phyloP scores from a whole-genome alignment of 805 yeast genomes.

The Cyberlindnera xylosilytica region DNA sequence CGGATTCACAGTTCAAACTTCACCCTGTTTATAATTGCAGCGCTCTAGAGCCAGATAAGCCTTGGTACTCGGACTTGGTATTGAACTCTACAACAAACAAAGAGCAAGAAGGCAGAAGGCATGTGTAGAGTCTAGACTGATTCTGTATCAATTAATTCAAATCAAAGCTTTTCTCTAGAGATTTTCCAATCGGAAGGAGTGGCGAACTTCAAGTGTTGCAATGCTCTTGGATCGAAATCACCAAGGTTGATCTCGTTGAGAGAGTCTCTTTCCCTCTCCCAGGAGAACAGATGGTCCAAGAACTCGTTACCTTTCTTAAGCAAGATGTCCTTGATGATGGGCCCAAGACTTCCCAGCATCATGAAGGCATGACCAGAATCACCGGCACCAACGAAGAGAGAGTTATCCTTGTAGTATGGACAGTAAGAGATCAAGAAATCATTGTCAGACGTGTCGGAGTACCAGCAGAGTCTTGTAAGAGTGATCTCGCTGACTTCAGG shows the following conservation, averaged over 20 bases:
- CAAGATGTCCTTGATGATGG: constrained; percentile 22
- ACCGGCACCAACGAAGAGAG: constrained; percentile 35
- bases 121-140: too few species aligned
- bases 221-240: constrained; percentile 27
- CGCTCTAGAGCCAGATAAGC: too few species aligned
- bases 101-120: too few species aligned
- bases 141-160: too few species aligned
- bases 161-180: too few species aligned
- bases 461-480: constrained; percentile 33
- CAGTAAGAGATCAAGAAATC: constrained; percentile 34
- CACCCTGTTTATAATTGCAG: too few species aligned
- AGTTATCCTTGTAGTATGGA: constrained; percentile 29
- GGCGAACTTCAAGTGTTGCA: constrained; percentile 25
- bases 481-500: constrained; percentile 28
- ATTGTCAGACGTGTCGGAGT: constrained; percentile 33
- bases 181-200: constrained; percentile 24
- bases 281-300: constrained; percentile 23
- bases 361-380: constrained; percentile 40
- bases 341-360: constrained; percentile 35
- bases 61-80: too few species aligned
- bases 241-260: constrained; percentile 26
- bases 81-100: too few species aligned
- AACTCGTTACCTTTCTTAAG: constrained; percentile 16
- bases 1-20: too few species aligned
- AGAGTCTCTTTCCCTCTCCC: constrained; percentile 27